These are phyloP conservation scores for Ceratobasidium sp. DNA, from an alignment of 1,284 basidiomycete species.

Conservation along the genomic window DNA sequence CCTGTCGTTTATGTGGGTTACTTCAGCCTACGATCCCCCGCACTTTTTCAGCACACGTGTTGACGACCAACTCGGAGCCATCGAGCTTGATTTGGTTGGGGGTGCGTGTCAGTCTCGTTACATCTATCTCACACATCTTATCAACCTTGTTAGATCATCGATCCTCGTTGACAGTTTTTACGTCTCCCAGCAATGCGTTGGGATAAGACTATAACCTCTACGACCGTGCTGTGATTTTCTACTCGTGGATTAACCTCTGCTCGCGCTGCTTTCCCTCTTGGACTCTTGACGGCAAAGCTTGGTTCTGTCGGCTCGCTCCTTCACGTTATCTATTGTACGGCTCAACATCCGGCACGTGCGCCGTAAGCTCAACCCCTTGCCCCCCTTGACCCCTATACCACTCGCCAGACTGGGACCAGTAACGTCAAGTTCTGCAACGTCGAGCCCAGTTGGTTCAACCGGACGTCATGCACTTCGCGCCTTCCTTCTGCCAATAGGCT, in stretches of 20 bases:
- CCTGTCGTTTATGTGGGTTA: not conserved
- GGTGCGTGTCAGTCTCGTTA: not conserved
- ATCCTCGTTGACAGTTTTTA: conserved; percentile 10
- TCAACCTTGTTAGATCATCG: conserved; percentile 22
- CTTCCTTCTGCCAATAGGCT: conserved; percentile 17
- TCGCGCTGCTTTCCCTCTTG: not conserved
- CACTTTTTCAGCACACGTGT: conserved; percentile 18
- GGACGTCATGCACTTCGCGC: not conserved
- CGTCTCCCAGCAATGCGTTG: not conserved
- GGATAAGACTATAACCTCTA: conserved; percentile 6
- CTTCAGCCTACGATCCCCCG: conserved; percentile 21
- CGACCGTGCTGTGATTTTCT: conserved; percentile 6
- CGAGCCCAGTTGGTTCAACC: not conserved
- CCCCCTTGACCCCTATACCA: conserved; percentile 35
- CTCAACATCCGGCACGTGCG: conserved; percentile 33
- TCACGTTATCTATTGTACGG: conserved; percentile 3
- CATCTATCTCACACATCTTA: conserved; percentile 34
- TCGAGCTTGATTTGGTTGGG: not conserved
- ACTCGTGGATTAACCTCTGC: conserved; percentile 17
- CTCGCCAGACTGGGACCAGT: conserved; percentile 3
- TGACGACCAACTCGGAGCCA: not conserved
- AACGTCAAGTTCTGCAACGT: not conserved
- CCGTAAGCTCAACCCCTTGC: conserved; percentile 39
- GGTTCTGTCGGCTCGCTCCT: conserved; percentile 13
- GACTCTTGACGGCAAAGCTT: not conserved